These are phyloP conservation scores for Petrea volubilis DNA, from an alignment of 257 asterid genomes.

Conservation along the genomic window DNA sequence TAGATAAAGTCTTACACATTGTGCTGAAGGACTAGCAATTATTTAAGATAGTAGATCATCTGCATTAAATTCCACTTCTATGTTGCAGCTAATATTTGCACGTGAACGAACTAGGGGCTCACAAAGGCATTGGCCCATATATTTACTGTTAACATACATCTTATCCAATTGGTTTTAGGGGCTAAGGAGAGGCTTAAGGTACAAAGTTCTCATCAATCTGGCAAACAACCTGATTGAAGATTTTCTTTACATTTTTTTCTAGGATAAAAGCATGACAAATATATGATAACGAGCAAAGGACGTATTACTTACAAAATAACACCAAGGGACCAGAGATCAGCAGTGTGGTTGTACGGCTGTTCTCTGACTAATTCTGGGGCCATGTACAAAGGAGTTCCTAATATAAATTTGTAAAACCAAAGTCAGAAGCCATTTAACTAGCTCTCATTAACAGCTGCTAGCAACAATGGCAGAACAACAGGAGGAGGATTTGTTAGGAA, in stretches of 20 bases:
- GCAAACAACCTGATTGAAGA: neutral
- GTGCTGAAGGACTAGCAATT: neutral
- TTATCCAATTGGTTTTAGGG: neutral
- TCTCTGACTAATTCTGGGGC: conserved; percentile 99
- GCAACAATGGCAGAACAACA: conserved; percentile 15
- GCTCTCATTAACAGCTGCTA: conserved; percentile 12
- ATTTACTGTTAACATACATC: conserved; percentile 3
- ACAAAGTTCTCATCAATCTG: conserved; percentile 6
- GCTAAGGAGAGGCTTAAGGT: conserved; percentile 5
- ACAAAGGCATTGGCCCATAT: neutral
- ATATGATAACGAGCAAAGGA: neutral
- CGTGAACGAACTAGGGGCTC: conserved; percentile 18
- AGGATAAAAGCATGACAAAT: neutral
- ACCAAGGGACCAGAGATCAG: conserved; percentile 99
- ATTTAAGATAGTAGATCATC: neutral
- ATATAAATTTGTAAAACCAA: conserved; percentile 22
- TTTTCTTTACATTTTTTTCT: neutral
- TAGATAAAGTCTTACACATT: neutral
- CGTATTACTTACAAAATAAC: conserved; percentile 79
- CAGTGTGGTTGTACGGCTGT: conserved; percentile 99
- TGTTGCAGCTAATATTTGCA: conserved; percentile 10
- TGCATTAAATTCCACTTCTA: neutral
- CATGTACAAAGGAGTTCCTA: conserved; percentile 99
- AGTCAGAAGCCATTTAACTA: conserved; percentile 23
- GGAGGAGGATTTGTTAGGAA: conserved; percentile 2